These are phyloP conservation scores for Umbelopsis sp. DNA, from an alignment of 192 early-diverging fungal genomes.

Conservation along the genomic window DNA sequence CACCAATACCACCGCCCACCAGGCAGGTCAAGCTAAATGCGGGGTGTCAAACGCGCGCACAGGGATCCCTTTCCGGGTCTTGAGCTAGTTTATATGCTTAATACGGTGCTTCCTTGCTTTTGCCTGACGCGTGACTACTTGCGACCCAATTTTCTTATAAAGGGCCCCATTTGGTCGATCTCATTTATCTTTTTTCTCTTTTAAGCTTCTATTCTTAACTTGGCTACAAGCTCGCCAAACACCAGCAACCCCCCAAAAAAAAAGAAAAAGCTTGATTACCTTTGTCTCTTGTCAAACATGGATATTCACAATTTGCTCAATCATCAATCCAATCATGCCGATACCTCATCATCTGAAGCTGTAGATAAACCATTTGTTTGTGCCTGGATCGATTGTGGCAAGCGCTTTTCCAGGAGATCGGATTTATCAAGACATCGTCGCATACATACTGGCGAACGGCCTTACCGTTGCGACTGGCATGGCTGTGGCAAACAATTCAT, in stretches of 20 bases:
- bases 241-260: neutral
- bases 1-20: too few relatives aligned
- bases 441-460: constrained; percentile 62
- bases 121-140: neutral
- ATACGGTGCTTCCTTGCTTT: neutral
- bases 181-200: neutral
- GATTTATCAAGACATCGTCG: constrained; percentile 59
- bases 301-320: constrained; percentile 45
- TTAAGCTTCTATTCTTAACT: neutral
- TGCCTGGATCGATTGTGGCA: constrained; percentile 47
- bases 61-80: constrained; percentile 3
- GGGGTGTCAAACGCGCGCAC: constrained; percentile 17
- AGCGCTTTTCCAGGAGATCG: constrained; percentile 56
- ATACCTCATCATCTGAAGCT: neutral
- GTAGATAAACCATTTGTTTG: constrained; percentile 47
- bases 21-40: constrained; percentile 2
- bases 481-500: constrained; percentile 60
- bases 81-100: constrained; percentile 11
- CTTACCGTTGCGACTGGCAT: constrained; percentile 52
- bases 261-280: neutral
- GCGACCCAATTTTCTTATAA: neutral
- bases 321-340: constrained; percentile 15
- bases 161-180: constrained; percentile 10
- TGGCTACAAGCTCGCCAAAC: neutral
- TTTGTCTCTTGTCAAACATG: constrained; percentile 24